Conservation (phyloP, 352 stramenopile species). For the Hyaloperonospora arabidopsidis region DNA sequence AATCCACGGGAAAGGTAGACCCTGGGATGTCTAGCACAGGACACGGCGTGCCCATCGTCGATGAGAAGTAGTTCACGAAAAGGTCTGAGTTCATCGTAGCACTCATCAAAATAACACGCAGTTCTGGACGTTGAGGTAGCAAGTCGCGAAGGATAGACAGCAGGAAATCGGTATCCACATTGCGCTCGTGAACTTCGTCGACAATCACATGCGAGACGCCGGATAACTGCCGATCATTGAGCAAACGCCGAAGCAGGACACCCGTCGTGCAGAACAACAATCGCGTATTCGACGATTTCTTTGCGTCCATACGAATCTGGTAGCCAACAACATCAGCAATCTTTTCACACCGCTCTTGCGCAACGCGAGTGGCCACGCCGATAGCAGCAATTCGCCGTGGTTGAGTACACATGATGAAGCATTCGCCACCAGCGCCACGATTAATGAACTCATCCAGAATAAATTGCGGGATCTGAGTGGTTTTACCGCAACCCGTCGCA, state of each 20-base stretch:
- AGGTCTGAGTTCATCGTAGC: conserved; percentile 91
- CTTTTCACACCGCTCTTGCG: conserved; percentile 88
- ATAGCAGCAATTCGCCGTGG: conserved; percentile 94
- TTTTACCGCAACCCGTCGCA: conserved; percentile 93
- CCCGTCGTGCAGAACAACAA: conserved; percentile 95
- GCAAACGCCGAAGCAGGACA: conserved; percentile 89
- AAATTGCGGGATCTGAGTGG: conserved; percentile 95
- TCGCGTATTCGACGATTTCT: conserved; percentile 81
- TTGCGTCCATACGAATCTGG: conserved; percentile 93
- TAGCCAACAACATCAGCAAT: conserved; percentile 88
- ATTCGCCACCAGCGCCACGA: conserved; percentile 73
- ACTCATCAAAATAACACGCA: conserved; percentile 94
- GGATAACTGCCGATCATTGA: conserved; percentile 81
- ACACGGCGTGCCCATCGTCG: conserved; percentile 30
- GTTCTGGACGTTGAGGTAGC: conserved; percentile 55
- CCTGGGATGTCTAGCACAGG: conserved; percentile 81
- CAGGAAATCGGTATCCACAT: conserved; percentile 95
- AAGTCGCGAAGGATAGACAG: conserved; percentile 88
- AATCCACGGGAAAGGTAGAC: conserved; percentile 77
- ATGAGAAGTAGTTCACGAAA: conserved; percentile 84
- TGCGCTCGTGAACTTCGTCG: conserved; percentile 98
- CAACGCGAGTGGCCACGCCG: conserved; percentile 91
- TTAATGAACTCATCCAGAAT: conserved; percentile 92
- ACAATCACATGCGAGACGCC: conserved; percentile 96
- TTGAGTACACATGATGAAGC: conserved; percentile 95